phyloP scores from a whole-genome alignment of 768 basidiomycete genomes.

The Suillus americanus region DNA sequence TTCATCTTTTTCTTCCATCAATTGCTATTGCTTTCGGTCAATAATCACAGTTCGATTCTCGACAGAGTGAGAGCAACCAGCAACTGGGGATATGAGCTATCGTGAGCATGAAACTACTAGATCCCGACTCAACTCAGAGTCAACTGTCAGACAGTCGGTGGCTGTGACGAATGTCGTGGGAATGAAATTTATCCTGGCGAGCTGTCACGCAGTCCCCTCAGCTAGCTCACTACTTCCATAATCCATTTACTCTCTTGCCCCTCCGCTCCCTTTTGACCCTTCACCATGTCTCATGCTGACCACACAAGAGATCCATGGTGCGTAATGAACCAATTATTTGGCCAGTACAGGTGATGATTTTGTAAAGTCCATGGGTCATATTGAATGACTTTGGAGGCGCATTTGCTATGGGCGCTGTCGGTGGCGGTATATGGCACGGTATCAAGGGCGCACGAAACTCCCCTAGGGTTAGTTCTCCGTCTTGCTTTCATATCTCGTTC shows the following conservation, averaged over 20 bases:
- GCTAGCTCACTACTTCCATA: neutral
- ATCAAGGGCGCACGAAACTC: conserved; percentile 98
- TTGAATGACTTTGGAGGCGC: conserved; percentile 98
- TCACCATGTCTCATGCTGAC: conserved; percentile 81
- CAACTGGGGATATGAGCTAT: too few species aligned
- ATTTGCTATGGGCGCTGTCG: conserved; percentile 96
- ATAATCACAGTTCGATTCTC: neutral
- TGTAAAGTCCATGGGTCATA: conserved; percentile 90
- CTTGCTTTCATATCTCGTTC: neutral
- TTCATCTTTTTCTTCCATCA: neutral
- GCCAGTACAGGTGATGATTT: conserved; percentile 4
- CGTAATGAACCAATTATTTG: conserved; percentile 14
- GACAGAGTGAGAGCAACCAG: neutral
- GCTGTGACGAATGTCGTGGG: conserved; percentile 1
- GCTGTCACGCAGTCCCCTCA: neutral
- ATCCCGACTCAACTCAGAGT: too few species aligned
- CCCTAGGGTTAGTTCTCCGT: conserved; percentile 64
- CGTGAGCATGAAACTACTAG: too few species aligned
- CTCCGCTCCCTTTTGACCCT: conserved; percentile 9
- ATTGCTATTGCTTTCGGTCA: neutral
- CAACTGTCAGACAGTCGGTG: too few species aligned
- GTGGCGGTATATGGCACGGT: conserved; percentile 98
- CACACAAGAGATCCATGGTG: conserved; percentile 94
- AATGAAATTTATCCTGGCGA: conserved; percentile 2
- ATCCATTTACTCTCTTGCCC: neutral